These are phyloP conservation scores for Hypoxylon rickii DNA, from an alignment of 495 filamentous ascomycete genomes.

Conservation along the genomic window DNA sequence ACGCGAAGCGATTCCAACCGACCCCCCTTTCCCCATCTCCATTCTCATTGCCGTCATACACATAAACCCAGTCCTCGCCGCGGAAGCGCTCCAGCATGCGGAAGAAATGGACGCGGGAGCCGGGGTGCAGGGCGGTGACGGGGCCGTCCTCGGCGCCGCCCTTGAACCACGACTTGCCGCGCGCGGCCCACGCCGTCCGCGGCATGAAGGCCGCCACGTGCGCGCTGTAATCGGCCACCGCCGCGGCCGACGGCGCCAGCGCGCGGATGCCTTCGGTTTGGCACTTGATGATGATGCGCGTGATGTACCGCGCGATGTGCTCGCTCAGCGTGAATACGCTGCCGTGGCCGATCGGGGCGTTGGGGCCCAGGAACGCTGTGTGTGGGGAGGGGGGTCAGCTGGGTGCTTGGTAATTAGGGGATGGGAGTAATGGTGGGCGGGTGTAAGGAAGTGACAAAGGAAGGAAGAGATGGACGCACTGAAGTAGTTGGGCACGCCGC, in stretches of 20 bases:
- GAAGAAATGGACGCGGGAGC: conserved; percentile 57
- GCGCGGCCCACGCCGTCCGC: conserved; percentile 50
- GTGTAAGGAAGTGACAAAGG: neutral
- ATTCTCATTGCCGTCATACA: conserved; percentile 44
- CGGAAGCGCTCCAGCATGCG: conserved; percentile 53
- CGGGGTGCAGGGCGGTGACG: conserved; percentile 54
- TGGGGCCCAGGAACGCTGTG: conserved; percentile 53
- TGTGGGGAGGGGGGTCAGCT: conserved; percentile 22
- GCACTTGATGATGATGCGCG: conserved; percentile 48
- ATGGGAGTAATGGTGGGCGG: neutral
- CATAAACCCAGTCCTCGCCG: conserved; percentile 56
- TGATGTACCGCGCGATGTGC: conserved; percentile 53
- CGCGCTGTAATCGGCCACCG: conserved; percentile 51
- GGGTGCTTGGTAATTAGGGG: too few species aligned
- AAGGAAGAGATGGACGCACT: too few species aligned
- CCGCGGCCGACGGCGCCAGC: conserved; percentile 44
- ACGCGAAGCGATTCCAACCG: conserved; percentile 46
- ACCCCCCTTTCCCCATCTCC: too few species aligned
- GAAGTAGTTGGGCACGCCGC: conserved; percentile 54
- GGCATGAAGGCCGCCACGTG: conserved; percentile 54
- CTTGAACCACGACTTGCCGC: conserved; percentile 58
- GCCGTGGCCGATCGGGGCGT: conserved; percentile 55
- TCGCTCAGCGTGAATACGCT: conserved; percentile 54
- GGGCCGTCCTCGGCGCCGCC: conserved; percentile 47
- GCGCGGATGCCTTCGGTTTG: conserved; percentile 50